Conservation (phyloP, 257 asterid genomes). For the Ehretia macrophylla region DNA sequence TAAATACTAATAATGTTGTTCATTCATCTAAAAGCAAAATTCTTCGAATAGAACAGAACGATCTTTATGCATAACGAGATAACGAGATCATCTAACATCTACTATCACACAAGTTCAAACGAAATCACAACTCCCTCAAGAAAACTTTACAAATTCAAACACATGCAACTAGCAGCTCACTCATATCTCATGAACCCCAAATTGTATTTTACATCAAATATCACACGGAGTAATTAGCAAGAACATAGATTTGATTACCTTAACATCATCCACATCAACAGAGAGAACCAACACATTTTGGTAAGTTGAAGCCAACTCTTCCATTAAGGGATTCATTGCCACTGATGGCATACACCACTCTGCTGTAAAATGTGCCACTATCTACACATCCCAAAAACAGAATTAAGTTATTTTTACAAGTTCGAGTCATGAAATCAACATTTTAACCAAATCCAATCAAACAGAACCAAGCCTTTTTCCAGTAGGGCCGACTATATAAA, state of each 20-base stretch:
- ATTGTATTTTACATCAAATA: neutral
- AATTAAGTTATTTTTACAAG: neutral
- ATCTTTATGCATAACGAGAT: too few relatives aligned
- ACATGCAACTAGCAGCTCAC: too few relatives aligned
- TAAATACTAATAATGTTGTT: too few relatives aligned
- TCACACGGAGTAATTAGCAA: too few relatives aligned
- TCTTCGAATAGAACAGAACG: too few relatives aligned
- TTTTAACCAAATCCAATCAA: neutral
- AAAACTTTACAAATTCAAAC: too few relatives aligned
- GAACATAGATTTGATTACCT: slow-evolving; percentile 14
- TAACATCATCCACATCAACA: slow-evolving; percentile 37
- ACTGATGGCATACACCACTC: slow-evolving; percentile 41
- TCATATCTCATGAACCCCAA: neutral
- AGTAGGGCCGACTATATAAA: too few relatives aligned
- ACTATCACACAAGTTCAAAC: too few relatives aligned
- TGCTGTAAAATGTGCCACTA: slow-evolving; percentile 36
- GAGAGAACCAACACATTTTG: slow-evolving; percentile 22
- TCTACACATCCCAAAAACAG: slow-evolving; percentile 8
- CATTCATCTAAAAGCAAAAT: too few relatives aligned
- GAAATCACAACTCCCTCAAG: too few relatives aligned
- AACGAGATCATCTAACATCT: too few relatives aligned
- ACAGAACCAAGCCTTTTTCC: neutral
- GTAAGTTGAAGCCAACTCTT: slow-evolving; percentile 28
- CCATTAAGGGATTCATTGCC: slow-evolving; percentile 32
- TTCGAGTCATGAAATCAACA: neutral